A percentile compares a stretch with the other conserved stretches of the same genome.
Conservation (phyloP, 768 basidiomycete genomes). For the Amanita pseudoporphyria region DNA sequence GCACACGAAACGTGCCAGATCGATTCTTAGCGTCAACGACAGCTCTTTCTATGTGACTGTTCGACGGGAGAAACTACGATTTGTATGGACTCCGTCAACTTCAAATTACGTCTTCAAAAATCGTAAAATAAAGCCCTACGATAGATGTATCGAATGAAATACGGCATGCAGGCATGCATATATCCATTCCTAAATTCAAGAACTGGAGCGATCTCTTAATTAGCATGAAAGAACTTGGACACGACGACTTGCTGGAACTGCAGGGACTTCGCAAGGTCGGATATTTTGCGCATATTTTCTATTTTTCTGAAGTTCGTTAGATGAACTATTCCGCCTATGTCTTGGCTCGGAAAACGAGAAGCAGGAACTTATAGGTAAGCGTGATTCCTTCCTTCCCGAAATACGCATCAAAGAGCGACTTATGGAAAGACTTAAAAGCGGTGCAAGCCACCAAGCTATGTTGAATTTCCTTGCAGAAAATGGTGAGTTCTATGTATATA, state of each 20-base stretch:
- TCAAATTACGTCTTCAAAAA: background rate
- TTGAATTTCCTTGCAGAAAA: constrained; percentile 28
- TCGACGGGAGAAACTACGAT: constrained; percentile 24
- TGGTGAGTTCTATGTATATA: constrained; percentile 16
- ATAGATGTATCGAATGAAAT: background rate
- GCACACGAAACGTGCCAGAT: constrained; percentile 33
- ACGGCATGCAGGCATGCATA: background rate
- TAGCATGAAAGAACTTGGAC: background rate
- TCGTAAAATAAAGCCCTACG: background rate
- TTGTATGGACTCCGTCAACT: constrained; percentile 12
- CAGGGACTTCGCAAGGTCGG: constrained; percentile 3
- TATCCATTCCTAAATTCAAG: background rate
- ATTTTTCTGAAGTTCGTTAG: constrained; percentile 15
- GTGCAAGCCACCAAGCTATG: constrained; percentile 32
- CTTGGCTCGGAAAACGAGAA: constrained; percentile 33
- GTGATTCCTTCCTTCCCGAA: constrained; percentile 37
- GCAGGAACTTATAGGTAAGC: constrained; percentile 22
- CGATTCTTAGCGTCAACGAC: constrained; percentile 30
- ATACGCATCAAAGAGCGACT: constrained; percentile 37
- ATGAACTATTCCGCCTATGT: constrained; percentile 29
- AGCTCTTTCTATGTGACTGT: constrained; percentile 36
- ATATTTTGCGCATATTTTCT: background rate
- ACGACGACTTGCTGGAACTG: background rate
- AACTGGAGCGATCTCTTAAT: background rate
- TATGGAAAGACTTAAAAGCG: constrained; percentile 11